Base-by-base conservation (phyloP, 1,284 basidiomycete species). In the Agaricales sp. region DNA sequence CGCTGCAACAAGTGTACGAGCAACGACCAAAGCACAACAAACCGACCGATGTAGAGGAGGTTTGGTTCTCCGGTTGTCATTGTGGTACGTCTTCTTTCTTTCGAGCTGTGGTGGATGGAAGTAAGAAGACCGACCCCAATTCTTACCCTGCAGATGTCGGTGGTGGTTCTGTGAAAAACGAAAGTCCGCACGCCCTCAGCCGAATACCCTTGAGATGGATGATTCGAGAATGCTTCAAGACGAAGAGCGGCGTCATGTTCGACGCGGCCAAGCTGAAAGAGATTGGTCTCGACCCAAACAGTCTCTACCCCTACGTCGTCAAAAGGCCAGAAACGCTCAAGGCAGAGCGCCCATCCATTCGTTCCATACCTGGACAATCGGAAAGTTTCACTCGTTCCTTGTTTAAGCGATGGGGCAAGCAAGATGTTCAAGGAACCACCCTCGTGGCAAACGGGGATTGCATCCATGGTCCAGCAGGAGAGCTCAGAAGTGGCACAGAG, bases 121-220 rank as follows among this genome's bases (percentile, higher is more conserved):
- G n/a, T n/a, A n/a, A n/a, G n/a, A n/a, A n/a, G n/a, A n/a, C n/a
- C n/a, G n/a, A n/a, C n/a, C n/a, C n/a, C n/a, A n/a, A n/a, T n/a
- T n/a, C n/a, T n/a, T n/a, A n/a, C n/a, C n/a, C n/a, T 12, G 16
- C 19, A 75, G 75, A 78, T 48, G 63, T 77, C 35, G 75, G 75
- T 2, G 76, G 75, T 25, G 74, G 76, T 19, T 70, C 70, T 1
- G 71, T 74, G 16, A 4, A 22, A 2, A 74, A 76, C 46, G 59
- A 57, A 8, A 67, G 63, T 0, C 67, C 62, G 2, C 62, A 74
- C 57, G 63, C 61, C 47, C 61, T 77, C 2, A 70, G 74, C 0
- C 69, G 72, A 19, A 77, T 78, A 39, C 65, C 75, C 2, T 61
- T 77, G 14, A 71, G 75, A 1, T 77, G 75, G 75, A 77, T 77